A percentile compares a stretch with the other conserved stretches of the same genome.
These are phyloP conservation scores for Excoecaria agallocha DNA, from an alignment of 345 rosid genomes.

Conservation along the genomic window DNA sequence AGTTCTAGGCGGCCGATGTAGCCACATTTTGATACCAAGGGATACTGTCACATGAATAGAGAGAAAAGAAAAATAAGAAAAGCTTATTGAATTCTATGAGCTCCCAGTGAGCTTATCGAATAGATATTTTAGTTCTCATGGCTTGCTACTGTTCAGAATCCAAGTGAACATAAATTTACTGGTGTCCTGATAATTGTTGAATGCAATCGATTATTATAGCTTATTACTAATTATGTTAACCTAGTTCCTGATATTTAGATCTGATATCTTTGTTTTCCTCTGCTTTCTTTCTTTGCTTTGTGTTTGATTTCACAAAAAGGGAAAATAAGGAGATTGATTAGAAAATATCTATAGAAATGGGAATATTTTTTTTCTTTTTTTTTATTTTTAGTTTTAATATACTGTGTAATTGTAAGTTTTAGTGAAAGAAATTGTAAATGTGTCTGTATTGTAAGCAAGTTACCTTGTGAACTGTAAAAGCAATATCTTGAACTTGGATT, in stretches of 20 bases:
- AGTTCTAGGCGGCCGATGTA: slow-evolving; percentile 61
- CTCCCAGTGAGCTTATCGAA: too few species aligned
- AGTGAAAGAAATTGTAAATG: neutral
- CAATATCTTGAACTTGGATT: slow-evolving; percentile 57
- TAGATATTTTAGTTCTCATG: neutral
- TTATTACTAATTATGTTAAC: neutral
- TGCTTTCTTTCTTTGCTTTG: neutral
- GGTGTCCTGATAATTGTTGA: neutral
- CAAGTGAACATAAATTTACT: neutral
- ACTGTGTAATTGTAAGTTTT: neutral
- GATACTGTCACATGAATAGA: slow-evolving; percentile 54
- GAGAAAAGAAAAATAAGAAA: slow-evolving; percentile 1
- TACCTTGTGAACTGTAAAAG: slow-evolving; percentile 81
- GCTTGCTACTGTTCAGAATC: neutral
- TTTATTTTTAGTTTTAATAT: neutral
- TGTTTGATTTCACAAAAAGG: neutral
- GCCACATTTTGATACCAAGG: slow-evolving; percentile 80
- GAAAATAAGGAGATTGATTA: neutral
- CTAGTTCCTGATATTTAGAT: neutral
- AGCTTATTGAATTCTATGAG: neutral
- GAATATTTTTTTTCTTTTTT: neutral
- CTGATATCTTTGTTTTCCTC: neutral
- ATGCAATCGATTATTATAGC: neutral
- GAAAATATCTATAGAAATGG: neutral
- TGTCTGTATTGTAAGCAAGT: neutral